These are phyloP conservation scores for Sinapis alba DNA, from an alignment of 441 rosid genomes.

Conservation along the genomic window DNA sequence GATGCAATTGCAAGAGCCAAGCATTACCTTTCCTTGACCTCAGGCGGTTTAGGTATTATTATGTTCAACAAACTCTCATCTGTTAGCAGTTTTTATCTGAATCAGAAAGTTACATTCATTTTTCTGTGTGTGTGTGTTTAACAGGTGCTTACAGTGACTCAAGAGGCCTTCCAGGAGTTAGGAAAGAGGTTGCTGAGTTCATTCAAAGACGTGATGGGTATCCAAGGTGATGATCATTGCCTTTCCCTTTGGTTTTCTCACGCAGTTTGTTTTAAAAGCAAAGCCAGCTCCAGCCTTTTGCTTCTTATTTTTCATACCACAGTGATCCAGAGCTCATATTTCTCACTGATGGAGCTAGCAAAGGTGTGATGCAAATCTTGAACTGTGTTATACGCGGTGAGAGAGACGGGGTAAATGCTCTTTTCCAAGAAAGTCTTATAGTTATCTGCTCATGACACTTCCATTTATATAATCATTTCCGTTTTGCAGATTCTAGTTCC, in stretches of 20 bases:
- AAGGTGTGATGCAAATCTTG: constrained; percentile 89
- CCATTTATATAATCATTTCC: not conserved
- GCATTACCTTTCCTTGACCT: constrained; percentile 79
- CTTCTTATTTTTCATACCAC: not conserved
- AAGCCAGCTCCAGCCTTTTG: constrained; percentile 18
- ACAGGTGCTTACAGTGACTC: constrained; percentile 98
- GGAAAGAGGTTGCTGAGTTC: constrained; percentile 97
- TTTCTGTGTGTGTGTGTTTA: not conserved
- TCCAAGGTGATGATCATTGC: constrained; percentile 74
- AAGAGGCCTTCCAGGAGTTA: constrained; percentile 86
- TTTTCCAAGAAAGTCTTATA: constrained; percentile 11
- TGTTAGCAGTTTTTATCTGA: not conserved
- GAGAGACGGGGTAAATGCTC: constrained; percentile 78
- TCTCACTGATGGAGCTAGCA: constrained; percentile 93
- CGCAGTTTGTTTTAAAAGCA: not conserved
- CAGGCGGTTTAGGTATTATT: constrained; percentile 87
- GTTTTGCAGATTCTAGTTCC: constrained; percentile 85
- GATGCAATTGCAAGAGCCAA: constrained; percentile 97
- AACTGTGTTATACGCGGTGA: constrained; percentile 69
- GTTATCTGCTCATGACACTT: constrained; percentile 16
- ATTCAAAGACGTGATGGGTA: constrained; percentile 92
- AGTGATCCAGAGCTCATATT: constrained; percentile 47
- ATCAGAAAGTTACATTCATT: not conserved
- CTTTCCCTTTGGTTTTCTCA: not conserved
- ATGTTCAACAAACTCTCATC: not conserved